Evolutionary conservation across 2,329 filamentous ascomycete genomes (phyloP).

Genomic region (Cladosporium sp.): DNA sequence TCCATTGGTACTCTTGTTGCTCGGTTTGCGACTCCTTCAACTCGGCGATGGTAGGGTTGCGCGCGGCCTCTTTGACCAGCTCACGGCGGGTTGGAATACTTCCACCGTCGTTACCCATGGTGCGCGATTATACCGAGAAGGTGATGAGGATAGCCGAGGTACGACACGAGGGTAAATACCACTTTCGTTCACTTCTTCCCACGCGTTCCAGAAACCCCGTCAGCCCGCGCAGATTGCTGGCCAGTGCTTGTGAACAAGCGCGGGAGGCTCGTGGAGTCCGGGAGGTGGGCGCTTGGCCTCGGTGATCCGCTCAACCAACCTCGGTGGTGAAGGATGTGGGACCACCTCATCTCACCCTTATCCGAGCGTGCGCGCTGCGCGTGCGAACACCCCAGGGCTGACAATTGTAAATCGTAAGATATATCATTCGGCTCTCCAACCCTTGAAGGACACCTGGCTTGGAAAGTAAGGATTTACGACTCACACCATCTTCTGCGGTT

Average conservation of each 20-base stretch:
- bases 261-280: constrained; percentile 3
- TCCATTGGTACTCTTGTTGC: constrained; percentile 81
- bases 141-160: not conserved
- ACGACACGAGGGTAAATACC: not conserved
- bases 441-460: constrained; percentile 11
- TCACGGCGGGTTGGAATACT: constrained; percentile 92
- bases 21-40: constrained; percentile 85
- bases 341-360: not conserved
- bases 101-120: constrained; percentile 96
- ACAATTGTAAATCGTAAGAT: not conserved
- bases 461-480: no score
- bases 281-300: no score
- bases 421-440: constrained; percentile 6
- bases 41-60: constrained; percentile 75
- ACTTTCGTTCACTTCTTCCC: not conserved
- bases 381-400: not conserved
- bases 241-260: not conserved
- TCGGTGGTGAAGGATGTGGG: no score
- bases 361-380: not conserved
- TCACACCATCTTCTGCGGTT: no score
- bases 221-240: not conserved
- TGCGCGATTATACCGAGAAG: constrained; percentile 9
- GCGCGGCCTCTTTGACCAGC: constrained; percentile 89
- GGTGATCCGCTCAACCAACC: no score
- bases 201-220: constrained; percentile 5